Base-by-base conservation (phyloP, 164 flowering plant genomes). In the Stephania cephalantha region DNA sequence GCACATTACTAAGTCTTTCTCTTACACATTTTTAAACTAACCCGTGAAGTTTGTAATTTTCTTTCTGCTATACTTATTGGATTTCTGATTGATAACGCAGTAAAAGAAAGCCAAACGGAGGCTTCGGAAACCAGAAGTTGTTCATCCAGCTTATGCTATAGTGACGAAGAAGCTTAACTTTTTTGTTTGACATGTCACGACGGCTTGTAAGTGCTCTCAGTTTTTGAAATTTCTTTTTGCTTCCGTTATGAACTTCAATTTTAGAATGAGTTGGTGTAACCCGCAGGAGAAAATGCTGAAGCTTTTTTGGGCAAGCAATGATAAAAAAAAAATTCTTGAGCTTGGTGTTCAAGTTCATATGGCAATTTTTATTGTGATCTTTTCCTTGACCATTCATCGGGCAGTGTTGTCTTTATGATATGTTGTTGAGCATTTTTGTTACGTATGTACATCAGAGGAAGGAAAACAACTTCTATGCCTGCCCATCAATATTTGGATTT, bases 141-240 rank as follows among this genome's bases (percentile, higher is more conserved):
- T 95, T 75, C 98, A 86, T 68, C 70, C 86, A 52, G 98, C 99
- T 61, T 95, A 91, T 83, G 98, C 99, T 69, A 95, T 84, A 81
- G 92, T 89, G 76, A 95, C 93, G 99, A 95, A 93, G 91, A 95
- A 90, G 83, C 98, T 95, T 72, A 86, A 85, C 77, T 93, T 95
- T 74, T 85, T 88, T 80, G 80, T 78, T 68, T 91, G 80, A 82
- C 73, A 25, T 58, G 4, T 46, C 70, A n/a, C 31, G 68, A 31
- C 66, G 48, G 44, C 12, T 42, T 46, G 17, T 70, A n/a, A 18
- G 29, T 17, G 74, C 42, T 68, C 46, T 48, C 71, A 50, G 69
- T 46, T 77, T 25, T 61, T 74, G 25, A 73, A 52, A 17, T 1
- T 58, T 58, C 4, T 2, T 58, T 58, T 58, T 18, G 65, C 22